Percentiles rank a stretch among this genome's conserved stretches.
These are phyloP conservation scores for Chimonanthus salicifolius DNA, from an alignment of 164 flowering plant species.

Conservation along the genomic window DNA sequence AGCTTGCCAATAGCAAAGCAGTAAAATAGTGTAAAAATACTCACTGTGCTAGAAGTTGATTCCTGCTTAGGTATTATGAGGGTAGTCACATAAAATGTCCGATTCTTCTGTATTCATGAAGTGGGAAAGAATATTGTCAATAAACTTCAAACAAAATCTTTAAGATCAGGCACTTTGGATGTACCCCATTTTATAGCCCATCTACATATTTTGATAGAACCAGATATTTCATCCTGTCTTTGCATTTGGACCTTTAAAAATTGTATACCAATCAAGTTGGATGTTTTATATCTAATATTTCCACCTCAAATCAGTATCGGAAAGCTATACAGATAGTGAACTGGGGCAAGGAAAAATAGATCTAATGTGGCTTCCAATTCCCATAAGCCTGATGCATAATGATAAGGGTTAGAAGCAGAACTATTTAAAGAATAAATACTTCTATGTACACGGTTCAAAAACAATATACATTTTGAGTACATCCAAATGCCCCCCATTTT, in stretches of 20 bases:
- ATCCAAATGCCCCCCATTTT: no score
- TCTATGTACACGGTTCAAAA: no score
- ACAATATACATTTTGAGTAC: no score
- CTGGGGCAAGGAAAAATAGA: not conserved
- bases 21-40: constrained; percentile 9
- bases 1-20: not conserved
- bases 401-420: not conserved
- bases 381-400: not conserved
- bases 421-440: no score
- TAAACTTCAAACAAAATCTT: not conserved
- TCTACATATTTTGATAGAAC: not conserved
- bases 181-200: not conserved
- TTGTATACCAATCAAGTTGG: not conserved
- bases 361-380: not conserved
- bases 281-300: not conserved
- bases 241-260: not conserved
- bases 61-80: constrained; percentile 82
- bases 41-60: constrained; percentile 51
- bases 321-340: not conserved
- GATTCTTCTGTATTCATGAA: constrained; percentile 37
- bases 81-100: constrained; percentile 55
- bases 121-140: not conserved
- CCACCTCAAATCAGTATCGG: not conserved
- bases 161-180: not conserved
- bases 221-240: not conserved